These are phyloP conservation scores for Akanthomyces muscarius DNA, from an alignment of 2,329 filamentous ascomycete species.

Conservation along the genomic window DNA sequence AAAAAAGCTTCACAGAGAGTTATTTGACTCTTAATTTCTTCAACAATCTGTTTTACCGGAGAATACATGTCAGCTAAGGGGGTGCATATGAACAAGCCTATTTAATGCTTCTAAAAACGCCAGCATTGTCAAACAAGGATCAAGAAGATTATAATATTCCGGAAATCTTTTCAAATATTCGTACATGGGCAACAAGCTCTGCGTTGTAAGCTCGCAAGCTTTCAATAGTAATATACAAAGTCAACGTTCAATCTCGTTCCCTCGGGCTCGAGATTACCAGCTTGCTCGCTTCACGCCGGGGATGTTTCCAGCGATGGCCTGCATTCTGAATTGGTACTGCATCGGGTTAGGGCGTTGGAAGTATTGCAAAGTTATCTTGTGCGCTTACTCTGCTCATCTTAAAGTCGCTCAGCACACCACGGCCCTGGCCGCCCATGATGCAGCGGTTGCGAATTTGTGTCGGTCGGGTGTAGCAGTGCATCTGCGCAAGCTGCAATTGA, in stretches of 20 bases:
- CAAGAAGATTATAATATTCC: background rate
- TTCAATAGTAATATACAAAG: conserved; percentile 13
- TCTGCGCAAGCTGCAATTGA: conserved; percentile 86
- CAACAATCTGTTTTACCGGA: too few relatives aligned
- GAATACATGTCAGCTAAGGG: background rate
- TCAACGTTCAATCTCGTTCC: background rate
- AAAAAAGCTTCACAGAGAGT: too few relatives aligned
- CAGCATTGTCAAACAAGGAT: background rate
- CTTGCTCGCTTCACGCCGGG: conserved; percentile 95
- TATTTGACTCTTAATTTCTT: background rate
- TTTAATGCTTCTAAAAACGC: background rate
- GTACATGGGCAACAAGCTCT: conserved; percentile 5
- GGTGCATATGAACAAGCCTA: background rate
- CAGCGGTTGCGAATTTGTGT: conserved; percentile 95
- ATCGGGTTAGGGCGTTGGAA: conserved; percentile 24
- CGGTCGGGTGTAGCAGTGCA: conserved; percentile 91
- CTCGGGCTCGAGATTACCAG: conserved; percentile 59
- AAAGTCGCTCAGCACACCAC: conserved; percentile 90
- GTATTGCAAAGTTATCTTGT: background rate
- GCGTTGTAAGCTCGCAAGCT: background rate
- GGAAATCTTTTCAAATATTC: background rate
- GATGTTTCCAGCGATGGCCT: conserved; percentile 78
- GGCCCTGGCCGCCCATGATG: conserved; percentile 82
- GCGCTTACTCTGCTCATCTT: conserved; percentile 79
- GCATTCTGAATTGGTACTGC: conserved; percentile 88